Evolutionary conservation across 176 grass and related monocot species (phyloP), one percentile per base, ranked within the genome.

Genomic region (Avena eriantha): DNA sequence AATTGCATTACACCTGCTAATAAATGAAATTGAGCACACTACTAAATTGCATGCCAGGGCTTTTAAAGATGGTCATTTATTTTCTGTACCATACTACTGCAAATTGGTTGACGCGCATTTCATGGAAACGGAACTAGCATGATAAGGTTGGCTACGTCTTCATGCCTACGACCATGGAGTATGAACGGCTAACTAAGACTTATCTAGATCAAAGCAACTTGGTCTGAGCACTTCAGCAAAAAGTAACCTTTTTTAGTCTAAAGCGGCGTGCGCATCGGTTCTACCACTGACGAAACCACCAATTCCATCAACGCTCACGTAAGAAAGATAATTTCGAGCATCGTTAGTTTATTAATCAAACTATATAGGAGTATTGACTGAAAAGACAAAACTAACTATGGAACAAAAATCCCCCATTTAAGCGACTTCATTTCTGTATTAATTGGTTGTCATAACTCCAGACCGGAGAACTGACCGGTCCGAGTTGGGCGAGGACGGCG

Each of bases 401-500:
- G 26, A 35, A 48, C 13, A 77, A 79, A 71, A 78, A 80, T 76
- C 72, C 85, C 73, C 85, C 81, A 84, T 87, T 87, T 49, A 39
- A 24, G 65, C 53, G 33, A 66, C 74, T 14, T 68, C 48, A 72
- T 66, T 58, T 72, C 35, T 48, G 75, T 9, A 45, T 61, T 24
- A 26, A 58, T 19, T 31, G 12, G 31, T 15, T 26, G 35, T 22
- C 60, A 24, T 24, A 76, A 84, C 49, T 54, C 77, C n/a, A 75
- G 49, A 39, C 59, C 70, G 61, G 76, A 61, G 12, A 76, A 66
- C 73, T 69, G 84, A 95, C 93, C 88, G 70, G 57, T 95, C 93
- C 59, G 77, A 50, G 19, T 77, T 77, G 39, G 90, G 93, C 26
- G 93, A 92, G 56, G 90, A 92, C 2, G 83, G 45, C 7, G 88